Evolutionary conservation across 371 early-diverging fungal genomes (phyloP), one percentile per base, ranked within the genome.

Genomic region (Rhizoclosmatium hyalinum): DNA sequence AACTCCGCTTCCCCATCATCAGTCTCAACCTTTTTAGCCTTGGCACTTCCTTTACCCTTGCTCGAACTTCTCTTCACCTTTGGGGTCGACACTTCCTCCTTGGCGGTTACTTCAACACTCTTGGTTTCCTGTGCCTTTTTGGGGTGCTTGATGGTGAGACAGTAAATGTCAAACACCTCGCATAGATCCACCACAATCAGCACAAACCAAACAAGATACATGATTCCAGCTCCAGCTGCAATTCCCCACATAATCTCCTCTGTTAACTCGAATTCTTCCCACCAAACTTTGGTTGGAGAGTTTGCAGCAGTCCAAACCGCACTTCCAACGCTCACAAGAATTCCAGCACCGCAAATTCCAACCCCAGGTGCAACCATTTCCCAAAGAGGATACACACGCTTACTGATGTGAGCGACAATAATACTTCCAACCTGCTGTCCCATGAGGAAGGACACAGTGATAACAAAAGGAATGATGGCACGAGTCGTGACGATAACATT

Each of bases 71-170:
- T 50, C 50, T 50, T 50, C 32, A 32, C 32, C 32, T 32, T 32
- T 32, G 32, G 32, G 32, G 32, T 32, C 32, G 32, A 32, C 32
- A 32, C 32, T 50, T 17, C 50, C 6, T 17, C 50, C 50, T 50
- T 50, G 6, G 12, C 50, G 6, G 6, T 50, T 17, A 50, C 50
- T 50, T 6, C 50, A 32, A 32, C 32, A 50, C 17, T 50, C 17
- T 6, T 6, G 17, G 50, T 43, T 55, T 53, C 19, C 54, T 19
- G 17, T 41, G 42, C 60, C 39, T 32, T 39, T 43, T 56, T 72
- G 46, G 62, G 65, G 3, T 63, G 39, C 64, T 72, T 72, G 64
- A 72, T 72, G 81, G 95, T 6, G 55, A 74, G 41, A 46, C 75
- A 75, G 21, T 55, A 55, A 24, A 75, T 75, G 42, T 70, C 70